phyloP scores from a whole-genome alignment of 345 rosid genomes.

The Rhodamnia rubescens region DNA sequence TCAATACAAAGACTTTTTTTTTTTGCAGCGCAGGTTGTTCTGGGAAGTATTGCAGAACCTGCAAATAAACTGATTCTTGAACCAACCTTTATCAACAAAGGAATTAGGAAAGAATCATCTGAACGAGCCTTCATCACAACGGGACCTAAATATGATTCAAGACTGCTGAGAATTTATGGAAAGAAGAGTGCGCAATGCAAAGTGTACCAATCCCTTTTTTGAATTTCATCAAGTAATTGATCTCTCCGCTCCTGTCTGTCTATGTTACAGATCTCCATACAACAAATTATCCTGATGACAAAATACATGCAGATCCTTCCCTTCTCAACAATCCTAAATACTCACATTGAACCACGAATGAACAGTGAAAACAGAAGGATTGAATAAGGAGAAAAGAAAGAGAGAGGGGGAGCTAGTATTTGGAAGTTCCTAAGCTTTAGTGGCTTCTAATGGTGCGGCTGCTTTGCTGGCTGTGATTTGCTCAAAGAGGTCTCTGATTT shows the following conservation, averaged over 20 bases:
- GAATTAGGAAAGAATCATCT: neutral
- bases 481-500: slow-evolving; percentile 86
- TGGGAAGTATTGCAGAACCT: neutral
- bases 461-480: slow-evolving; percentile 52
- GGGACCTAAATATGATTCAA: neutral
- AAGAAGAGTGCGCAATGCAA: neutral
- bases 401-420: neutral
- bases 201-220: neutral
- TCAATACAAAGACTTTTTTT: neutral
- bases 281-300: slow-evolving; percentile 5
- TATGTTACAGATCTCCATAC: slow-evolving; percentile 23
- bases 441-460: slow-evolving; percentile 39
- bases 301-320: slow-evolving; percentile 2
- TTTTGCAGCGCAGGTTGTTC: neutral
- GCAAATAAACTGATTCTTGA: neutral
- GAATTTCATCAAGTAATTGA: neutral
- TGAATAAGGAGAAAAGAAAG: neutral
- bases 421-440: slow-evolving; percentile 34
- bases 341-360: slow-evolving; percentile 1
- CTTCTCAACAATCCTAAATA: slow-evolving; percentile 7
- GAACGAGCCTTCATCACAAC: neutral
- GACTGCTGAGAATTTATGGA: neutral
- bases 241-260: slow-evolving; percentile 5
- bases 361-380: neutral
- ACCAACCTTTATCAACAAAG: neutral